These are phyloP conservation scores for Aspergillus aculeatus DNA, from an alignment of 2,329 filamentous ascomycete genomes.

Conservation along the genomic window DNA sequence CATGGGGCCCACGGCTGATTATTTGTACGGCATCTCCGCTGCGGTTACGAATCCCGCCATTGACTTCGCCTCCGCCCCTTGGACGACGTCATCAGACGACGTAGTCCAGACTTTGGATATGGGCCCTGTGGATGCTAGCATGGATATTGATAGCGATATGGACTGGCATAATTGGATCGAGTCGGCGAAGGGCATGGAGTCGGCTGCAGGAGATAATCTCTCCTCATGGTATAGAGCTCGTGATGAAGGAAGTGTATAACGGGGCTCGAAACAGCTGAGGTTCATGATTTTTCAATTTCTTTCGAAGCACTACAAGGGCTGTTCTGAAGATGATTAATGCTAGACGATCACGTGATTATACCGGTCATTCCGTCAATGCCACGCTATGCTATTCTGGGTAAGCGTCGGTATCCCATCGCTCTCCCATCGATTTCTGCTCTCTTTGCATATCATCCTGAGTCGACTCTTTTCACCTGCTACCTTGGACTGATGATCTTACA, in stretches of 20 bases:
- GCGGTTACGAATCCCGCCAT: background rate
- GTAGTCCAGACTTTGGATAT: background rate
- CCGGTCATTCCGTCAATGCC: no score
- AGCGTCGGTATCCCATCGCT: background rate
- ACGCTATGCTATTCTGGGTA: no score
- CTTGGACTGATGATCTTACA: no score
- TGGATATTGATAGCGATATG: background rate
- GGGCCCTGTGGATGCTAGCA: background rate
- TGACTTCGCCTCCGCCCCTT: background rate
- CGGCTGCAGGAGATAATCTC: background rate
- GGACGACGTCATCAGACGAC: background rate
- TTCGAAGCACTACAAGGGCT: background rate
- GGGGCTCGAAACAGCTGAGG: no score
- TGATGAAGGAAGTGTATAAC: background rate
- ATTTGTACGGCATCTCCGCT: background rate
- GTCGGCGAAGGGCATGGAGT: background rate
- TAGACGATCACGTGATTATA: no score
- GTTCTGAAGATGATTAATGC: no score
- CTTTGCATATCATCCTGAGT: no score
- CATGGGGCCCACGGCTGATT: background rate
- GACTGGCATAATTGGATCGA: background rate
- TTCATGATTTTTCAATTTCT: no score
- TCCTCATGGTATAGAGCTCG: background rate
- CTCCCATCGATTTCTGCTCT: background rate
- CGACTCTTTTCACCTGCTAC: no score